Evolutionary conservation across 306 rosid genomes (phyloP), one percentile per base, ranked within the genome.

Genomic region (Medicago truncatula): DNA sequence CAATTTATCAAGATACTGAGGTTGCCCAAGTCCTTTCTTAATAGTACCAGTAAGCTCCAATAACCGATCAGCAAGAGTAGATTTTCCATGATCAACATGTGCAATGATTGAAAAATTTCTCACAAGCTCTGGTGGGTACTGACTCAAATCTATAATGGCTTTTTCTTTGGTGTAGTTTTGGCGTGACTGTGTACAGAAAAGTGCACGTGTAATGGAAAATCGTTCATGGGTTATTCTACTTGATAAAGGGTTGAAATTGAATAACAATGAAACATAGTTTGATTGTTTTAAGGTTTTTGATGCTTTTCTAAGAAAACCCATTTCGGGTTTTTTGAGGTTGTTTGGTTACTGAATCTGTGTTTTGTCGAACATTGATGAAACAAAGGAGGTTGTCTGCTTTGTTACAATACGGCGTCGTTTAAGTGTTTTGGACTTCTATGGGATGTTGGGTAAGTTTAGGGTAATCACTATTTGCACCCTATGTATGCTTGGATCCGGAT

Each of bases 31-130:
- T 16, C 97, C 98, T 77, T 85, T 88, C 81, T 90, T 95, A 63
- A 95, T 92, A 63, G 98, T 95, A 59, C 96, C 96, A 20, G 98
- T 92, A 80, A 92, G 98, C 87, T 94, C 97, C 46, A 95, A 67
- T 20, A 95, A 93, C 6, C 97, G 75, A 76, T 95, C 98, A 65
- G 96, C 96, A 18, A 92, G 91, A 7, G 93, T 88, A 54, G 92
- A 95, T 80, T 95, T 90, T 28, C 93, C 97, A 69, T 94, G 98
- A 77, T 92, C 92, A 7, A 90, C 88, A 73, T 87, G 97, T 0
- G 92, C 96, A 39, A 89, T 89, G 9, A 88, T 91, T 17, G 97
- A 95, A 84, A 95, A 92, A 83, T 90, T 95, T 14, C 98, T 86
- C 41, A 90, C 80, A 77, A 83, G 82, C n/a, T 95, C 97, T 0